A percentile compares a stretch with the other conserved stretches of the same genome.
Conservation (phyloP, 306 rosid genomes). For the Sicyos baderoa region DNA sequence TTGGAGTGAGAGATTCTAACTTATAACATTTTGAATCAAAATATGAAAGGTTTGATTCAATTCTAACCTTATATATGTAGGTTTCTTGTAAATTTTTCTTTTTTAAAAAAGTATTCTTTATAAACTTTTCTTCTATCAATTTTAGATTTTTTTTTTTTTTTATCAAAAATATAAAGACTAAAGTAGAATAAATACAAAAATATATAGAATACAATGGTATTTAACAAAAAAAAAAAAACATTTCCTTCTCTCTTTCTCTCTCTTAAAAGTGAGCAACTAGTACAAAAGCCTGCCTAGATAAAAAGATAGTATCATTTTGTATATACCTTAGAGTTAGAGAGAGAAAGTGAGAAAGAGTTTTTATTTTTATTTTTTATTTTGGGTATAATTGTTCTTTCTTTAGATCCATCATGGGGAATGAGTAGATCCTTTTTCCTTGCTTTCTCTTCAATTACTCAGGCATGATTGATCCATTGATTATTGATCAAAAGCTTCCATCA, state of each 20-base stretch:
- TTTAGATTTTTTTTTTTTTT: too few species aligned
- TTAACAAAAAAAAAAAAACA: too few species aligned
- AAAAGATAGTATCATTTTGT: slow-evolving; percentile 51
- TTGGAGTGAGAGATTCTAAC: too few species aligned
- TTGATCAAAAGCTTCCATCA: slow-evolving; percentile 8
- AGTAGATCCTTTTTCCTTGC: slow-evolving; percentile 31
- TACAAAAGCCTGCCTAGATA: slow-evolving; percentile 34
- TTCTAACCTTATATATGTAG: too few species aligned
- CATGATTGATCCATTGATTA: slow-evolving; percentile 68
- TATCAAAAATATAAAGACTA: too few species aligned
- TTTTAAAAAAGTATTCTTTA: not conserved
- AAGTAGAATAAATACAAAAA: too few species aligned
- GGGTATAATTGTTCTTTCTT: not conserved
- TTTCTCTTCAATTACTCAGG: slow-evolving; percentile 48
- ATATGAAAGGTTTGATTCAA: too few species aligned
- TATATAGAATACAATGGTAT: not conserved
- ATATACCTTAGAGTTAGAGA: slow-evolving; percentile 6
- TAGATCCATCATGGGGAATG: slow-evolving; percentile 28
- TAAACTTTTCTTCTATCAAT: too few species aligned
- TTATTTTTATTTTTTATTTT: not conserved
- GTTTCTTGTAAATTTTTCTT: too few species aligned
- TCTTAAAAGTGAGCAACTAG: slow-evolving; percentile 34
- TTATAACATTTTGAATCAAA: too few species aligned
- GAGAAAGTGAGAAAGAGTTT: not conserved
- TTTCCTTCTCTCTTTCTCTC: slow-evolving; percentile 36